These are phyloP conservation scores for Colletotrichum lupini DNA, from an alignment of 2,329 filamentous ascomycete genomes.

Conservation along the genomic window DNA sequence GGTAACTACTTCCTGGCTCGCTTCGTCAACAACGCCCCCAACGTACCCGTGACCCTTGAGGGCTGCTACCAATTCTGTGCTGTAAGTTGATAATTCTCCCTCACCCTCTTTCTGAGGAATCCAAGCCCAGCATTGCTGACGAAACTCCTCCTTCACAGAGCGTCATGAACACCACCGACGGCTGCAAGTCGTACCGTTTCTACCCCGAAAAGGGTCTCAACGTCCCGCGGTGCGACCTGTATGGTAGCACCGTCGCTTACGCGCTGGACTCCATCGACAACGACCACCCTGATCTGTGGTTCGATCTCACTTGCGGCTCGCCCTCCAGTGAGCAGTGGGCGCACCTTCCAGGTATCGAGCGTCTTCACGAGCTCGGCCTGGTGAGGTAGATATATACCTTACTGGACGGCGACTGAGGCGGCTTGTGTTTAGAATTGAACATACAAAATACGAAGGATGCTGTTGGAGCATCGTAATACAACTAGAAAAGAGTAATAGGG, in stretches of 20 bases:
- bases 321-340: constrained; percentile 42
- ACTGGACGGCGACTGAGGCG: not conserved
- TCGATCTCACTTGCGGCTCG: constrained; percentile 49
- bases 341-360: constrained; percentile 27
- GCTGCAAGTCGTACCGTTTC: constrained; percentile 51
- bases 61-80: constrained; percentile 56
- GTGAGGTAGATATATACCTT: not conserved
- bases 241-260: constrained; percentile 45
- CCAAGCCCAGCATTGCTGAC: not conserved
- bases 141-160: constrained; percentile 38
- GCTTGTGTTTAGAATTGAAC: not conserved
- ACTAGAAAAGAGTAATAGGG: not conserved
- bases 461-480: not conserved
- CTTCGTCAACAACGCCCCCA: constrained; percentile 48
- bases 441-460: not conserved
- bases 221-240: constrained; percentile 49
- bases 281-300: constrained; percentile 46
- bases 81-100: constrained; percentile 39
- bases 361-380: constrained; percentile 27
- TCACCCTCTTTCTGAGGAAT: too few relatives aligned
- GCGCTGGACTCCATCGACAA: constrained; percentile 44
- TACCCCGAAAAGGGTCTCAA: constrained; percentile 44
- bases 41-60: constrained; percentile 48
- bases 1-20: constrained; percentile 52
- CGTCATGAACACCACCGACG: constrained; percentile 43